phyloP scores from a whole-genome alignment of 345 rosid genomes.

The Lagerstroemia speciosa region DNA sequence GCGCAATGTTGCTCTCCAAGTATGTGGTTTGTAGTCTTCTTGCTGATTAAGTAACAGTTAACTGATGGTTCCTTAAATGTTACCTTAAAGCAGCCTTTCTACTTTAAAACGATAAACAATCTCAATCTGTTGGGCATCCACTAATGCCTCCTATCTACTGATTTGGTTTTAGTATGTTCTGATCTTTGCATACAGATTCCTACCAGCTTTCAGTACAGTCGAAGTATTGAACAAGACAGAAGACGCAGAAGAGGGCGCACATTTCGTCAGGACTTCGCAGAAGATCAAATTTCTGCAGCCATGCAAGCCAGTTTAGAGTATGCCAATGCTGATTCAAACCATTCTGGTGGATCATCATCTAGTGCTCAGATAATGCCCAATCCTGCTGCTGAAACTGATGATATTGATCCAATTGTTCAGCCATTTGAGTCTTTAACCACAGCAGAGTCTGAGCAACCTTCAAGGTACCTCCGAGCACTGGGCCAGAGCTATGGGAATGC shows the following conservation, averaged over 20 bases:
- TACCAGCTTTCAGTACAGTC: conserved; percentile 73
- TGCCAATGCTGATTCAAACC: conserved; percentile 22
- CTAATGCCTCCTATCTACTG: neutral
- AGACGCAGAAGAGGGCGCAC: conserved; percentile 69
- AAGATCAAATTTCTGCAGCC: conserved; percentile 45
- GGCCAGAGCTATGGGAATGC: conserved; percentile 47
- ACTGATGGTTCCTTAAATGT: neutral
- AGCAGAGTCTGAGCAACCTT: conserved; percentile 41
- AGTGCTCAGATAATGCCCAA: conserved; percentile 30
- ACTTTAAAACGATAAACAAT: neutral
- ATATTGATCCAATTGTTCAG: conserved; percentile 47
- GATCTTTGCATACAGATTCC: conserved; percentile 50
- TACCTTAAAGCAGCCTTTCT: neutral
- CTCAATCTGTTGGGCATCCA: neutral
- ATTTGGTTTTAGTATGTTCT: neutral
- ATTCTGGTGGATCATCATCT: conserved; percentile 33
- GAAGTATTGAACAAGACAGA: conserved; percentile 49
- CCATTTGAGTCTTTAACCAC: conserved; percentile 45
- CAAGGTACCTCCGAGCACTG: conserved; percentile 81
- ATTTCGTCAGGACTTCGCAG: conserved; percentile 61
- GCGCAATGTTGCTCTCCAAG: conserved; percentile 97
- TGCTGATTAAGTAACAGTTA: neutral
- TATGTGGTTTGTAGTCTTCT: neutral
- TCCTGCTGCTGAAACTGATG: conserved; percentile 25
- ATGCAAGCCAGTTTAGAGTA: conserved; percentile 52